Percentiles rank a stretch among this genome's conserved stretches.
These are phyloP conservation scores for Sclerotinia glacialis DNA, from an alignment of 2,329 filamentous ascomycete genomes.

Conservation along the genomic window DNA sequence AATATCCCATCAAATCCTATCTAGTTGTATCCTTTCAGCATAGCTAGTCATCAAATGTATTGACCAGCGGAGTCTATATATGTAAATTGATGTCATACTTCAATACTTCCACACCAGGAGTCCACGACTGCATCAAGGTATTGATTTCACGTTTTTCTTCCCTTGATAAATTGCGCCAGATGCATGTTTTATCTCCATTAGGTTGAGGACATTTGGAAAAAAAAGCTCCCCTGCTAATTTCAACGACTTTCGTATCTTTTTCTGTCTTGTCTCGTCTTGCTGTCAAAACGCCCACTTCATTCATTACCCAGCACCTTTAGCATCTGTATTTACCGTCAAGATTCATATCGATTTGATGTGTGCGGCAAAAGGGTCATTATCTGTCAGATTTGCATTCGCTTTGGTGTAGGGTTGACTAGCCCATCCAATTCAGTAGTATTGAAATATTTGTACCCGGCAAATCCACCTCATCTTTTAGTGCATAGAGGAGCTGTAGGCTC, in stretches of 20 bases:
- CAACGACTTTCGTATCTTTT: not conserved
- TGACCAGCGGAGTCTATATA: not conserved
- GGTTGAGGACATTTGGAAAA: not conserved
- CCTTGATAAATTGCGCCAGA: not conserved
- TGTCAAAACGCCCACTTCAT: not conserved
- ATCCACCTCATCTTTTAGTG: too few species aligned
- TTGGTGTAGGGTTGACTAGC: not conserved
- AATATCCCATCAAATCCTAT: not conserved
- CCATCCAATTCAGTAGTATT: not conserved
- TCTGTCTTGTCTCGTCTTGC: not conserved
- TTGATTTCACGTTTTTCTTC: not conserved
- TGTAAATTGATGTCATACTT: not conserved
- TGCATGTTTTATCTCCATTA: too few species aligned
- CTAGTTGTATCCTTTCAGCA: not conserved
- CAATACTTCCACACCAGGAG: not conserved
- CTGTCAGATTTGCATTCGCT: not conserved
- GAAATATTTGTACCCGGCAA: not conserved
- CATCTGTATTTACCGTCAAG: too few species aligned
- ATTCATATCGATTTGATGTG: not conserved
- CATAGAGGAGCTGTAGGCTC: not conserved
- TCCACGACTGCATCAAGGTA: not conserved
- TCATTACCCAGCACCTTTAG: not conserved
- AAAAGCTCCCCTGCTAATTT: not conserved
- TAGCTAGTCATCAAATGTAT: not conserved
- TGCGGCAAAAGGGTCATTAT: not conserved